These are phyloP conservation scores for Brassica carinata DNA, from an alignment of 345 rosid genomes.

Conservation along the genomic window DNA sequence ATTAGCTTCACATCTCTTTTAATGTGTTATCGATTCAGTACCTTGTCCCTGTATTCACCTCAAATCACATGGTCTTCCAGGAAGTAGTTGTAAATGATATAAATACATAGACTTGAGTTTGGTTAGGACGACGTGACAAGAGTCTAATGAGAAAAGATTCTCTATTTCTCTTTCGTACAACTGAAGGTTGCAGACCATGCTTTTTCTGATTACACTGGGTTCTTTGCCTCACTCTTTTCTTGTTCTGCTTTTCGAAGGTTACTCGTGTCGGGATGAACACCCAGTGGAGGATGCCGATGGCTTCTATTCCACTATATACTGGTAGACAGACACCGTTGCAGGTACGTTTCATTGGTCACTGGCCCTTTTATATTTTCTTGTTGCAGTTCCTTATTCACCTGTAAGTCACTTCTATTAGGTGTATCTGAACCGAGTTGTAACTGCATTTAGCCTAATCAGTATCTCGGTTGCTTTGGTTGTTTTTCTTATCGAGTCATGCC, in stretches of 20 bases:
- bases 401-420: background rate
- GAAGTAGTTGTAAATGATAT: background rate
- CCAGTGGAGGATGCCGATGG: constrained; percentile 1
- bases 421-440: constrained; percentile 1
- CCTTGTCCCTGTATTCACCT: background rate
- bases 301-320: background rate
- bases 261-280: constrained; percentile 3
- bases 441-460: background rate
- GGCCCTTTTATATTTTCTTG: background rate
- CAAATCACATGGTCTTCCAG: background rate
- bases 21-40: background rate
- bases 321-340: constrained; percentile 8
- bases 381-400: background rate
- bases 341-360: background rate
- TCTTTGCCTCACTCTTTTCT: background rate
- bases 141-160: background rate
- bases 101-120: background rate
- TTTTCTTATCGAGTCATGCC: background rate
- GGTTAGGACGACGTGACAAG: background rate
- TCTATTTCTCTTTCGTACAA: background rate
- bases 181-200: background rate
- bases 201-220: background rate
- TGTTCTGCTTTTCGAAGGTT: background rate
- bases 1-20: background rate
- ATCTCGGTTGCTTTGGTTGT: constrained; percentile 5